Conservation (phyloP, 768 basidiomycete genomes). For the Strobilomyces confusus region DNA sequence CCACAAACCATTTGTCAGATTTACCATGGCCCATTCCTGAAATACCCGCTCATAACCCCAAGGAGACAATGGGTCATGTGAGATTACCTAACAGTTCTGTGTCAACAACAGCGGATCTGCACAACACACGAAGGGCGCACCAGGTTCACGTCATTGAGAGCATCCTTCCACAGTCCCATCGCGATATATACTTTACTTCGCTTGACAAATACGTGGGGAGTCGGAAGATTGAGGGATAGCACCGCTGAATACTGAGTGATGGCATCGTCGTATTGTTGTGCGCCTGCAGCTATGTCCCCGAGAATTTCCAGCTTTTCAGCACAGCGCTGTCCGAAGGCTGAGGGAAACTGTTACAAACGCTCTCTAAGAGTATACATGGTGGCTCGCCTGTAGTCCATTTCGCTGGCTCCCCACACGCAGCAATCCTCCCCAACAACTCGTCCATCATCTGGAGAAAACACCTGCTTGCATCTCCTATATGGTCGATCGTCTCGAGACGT, state of each 20-base stretch:
- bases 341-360: neutral
- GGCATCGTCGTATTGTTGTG: neutral
- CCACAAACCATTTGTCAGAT: neutral
- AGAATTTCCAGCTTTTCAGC: neutral
- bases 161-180: neutral
- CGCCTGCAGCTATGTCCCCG: neutral
- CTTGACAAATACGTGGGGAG: neutral
- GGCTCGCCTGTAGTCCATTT: neutral
- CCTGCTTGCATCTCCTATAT: neutral
- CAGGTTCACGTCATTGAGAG: neutral
- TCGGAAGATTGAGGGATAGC: neutral
- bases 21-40: neutral
- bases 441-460: neutral
- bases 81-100: neutral
- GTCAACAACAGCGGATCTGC: too few relatives aligned
- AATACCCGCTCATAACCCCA: neutral
- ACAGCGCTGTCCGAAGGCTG: neutral
- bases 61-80: neutral
- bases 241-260: neutral
- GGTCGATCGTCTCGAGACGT: neutral
- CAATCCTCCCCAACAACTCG: neutral
- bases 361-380: neutral
- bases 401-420: neutral
- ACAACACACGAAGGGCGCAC: neutral
- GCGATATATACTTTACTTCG: neutral